Percentiles rank a stretch among this genome's conserved stretches.
These are phyloP conservation scores for Trichophaea hybrida DNA, from an alignment of 2,329 filamentous ascomycete genomes.

Conservation along the genomic window DNA sequence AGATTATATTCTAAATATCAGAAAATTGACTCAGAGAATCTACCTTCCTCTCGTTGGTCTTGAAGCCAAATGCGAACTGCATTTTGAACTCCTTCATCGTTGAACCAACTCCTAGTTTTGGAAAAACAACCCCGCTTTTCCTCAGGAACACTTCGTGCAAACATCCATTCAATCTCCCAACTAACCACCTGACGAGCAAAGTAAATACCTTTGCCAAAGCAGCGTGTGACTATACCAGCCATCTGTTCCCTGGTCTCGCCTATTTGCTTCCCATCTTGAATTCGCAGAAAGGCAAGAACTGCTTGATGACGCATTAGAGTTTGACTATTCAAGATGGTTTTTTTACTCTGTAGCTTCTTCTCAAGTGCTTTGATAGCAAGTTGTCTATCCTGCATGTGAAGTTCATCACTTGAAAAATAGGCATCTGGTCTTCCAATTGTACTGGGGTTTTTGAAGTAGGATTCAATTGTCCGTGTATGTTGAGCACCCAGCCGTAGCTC, in stretches of 20 bases:
- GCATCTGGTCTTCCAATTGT: not conserved
- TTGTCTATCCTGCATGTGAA: not conserved
- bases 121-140: constrained; percentile 2
- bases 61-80: constrained; percentile 4
- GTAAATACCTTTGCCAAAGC: constrained; percentile 5
- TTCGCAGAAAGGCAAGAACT: too few relatives aligned
- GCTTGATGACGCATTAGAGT: constrained; percentile 7
- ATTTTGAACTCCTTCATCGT: constrained; percentile 9
- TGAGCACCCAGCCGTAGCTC: not conserved
- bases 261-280: not conserved
- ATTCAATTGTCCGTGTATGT: not conserved
- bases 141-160: not conserved
- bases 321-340: not conserved
- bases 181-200: constrained; percentile 3
- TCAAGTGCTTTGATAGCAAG: too few relatives aligned
- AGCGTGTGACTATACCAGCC: not conserved
- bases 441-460: not conserved
- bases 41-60: not conserved
- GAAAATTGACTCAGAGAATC: not conserved
- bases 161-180: constrained; percentile 6
- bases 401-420: not conserved
- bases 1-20: not conserved
- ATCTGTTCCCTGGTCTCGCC: constrained; percentile 5
- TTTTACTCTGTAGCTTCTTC: not conserved
- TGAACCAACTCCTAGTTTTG: constrained; percentile 10